phyloP scores from a whole-genome alignment of 1,284 basidiomycete genomes.

The Neonothopanus nambi region DNA sequence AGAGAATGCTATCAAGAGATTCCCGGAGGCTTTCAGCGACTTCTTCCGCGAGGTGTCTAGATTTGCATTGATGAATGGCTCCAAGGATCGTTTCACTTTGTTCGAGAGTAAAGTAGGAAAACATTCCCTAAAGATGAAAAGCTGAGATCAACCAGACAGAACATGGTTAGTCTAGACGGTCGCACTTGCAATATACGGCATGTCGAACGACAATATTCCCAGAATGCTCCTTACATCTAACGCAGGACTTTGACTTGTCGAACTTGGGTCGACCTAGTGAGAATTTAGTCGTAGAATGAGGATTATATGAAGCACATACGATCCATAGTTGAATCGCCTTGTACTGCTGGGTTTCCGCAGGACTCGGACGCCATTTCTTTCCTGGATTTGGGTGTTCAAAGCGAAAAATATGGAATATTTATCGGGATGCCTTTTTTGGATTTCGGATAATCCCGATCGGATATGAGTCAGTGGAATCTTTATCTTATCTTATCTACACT shows the following conservation, averaged over 20 bases:
- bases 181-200: slow-evolving; percentile 82
- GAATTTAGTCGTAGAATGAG: neutral
- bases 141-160: slow-evolving; percentile 1
- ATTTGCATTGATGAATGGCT: slow-evolving; percentile 59
- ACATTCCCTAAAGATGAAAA: slow-evolving; percentile 51
- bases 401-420: neutral
- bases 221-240: slow-evolving; percentile 64
- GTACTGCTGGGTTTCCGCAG: slow-evolving; percentile 62
- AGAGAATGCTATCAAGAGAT: slow-evolving; percentile 67
- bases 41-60: slow-evolving; percentile 50
- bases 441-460: neutral
- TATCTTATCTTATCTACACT: no score
- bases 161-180: slow-evolving; percentile 7
- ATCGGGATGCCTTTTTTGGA: neutral
- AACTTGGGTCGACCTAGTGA: slow-evolving; percentile 58
- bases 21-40: slow-evolving; percentile 63
- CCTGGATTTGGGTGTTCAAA: neutral
- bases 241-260: slow-evolving; percentile 63
- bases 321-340: slow-evolving; percentile 61
- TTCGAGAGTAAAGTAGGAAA: slow-evolving; percentile 60
- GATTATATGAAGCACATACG: slow-evolving; percentile 41
- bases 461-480: neutral
- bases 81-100: slow-evolving; percentile 67
- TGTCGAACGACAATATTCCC: slow-evolving; percentile 76
- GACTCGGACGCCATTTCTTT: slow-evolving; percentile 27